Evolutionary conservation across 495 filamentous ascomycete genomes (phyloP), one percentile per base, ranked within the genome.

Genomic region (Penicillium bialowiezense): DNA sequence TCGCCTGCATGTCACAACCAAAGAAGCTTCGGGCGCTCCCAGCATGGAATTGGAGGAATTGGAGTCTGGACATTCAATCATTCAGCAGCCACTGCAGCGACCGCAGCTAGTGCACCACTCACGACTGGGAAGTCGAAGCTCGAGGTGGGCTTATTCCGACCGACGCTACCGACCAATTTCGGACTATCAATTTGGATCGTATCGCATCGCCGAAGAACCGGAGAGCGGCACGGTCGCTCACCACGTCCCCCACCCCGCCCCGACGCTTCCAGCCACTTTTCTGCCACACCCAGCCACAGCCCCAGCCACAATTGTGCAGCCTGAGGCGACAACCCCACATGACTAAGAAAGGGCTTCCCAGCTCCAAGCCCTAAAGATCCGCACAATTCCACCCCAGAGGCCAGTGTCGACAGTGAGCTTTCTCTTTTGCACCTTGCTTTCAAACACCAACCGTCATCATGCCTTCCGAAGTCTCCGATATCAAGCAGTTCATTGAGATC

Each of bases 401-500:
- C 46, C 15, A 49, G 47, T 47, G 41, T 51, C 50, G 49, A 50
- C 56, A 56, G 52, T 44, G 52, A 41, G 45, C 47, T 43, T 59
- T 48, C 42, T 46, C 41, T 48, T 47, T 48, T 46, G 45, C 45
- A 54, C 50, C 37, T 51, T 45, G 39, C 52, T 56, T 56, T 54
- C 26, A 41, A 28, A 54, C 60, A 61, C 55, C 57, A 58, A 63
- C 52, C 60, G 60, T 70, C 79, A 83, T 43, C 56, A 99, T 99
- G 93, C 93, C 93, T 86, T 82, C 84, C 65, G 91, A 97, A 91
- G 85, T 97, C 74, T 87, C 86, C 67, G 95, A 97, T 67, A 97
- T 99, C 86, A 99, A 97, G 89, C 77, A 96, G 80, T 99, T 99
- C 87, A 95, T 99, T 77, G 95, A 99, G 88, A 92, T 97, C 80